A percentile compares a stretch with the other conserved stretches of the same genome.
phyloP scores from a whole-genome alignment of 257 asterid species.

The Plantago ovata region DNA sequence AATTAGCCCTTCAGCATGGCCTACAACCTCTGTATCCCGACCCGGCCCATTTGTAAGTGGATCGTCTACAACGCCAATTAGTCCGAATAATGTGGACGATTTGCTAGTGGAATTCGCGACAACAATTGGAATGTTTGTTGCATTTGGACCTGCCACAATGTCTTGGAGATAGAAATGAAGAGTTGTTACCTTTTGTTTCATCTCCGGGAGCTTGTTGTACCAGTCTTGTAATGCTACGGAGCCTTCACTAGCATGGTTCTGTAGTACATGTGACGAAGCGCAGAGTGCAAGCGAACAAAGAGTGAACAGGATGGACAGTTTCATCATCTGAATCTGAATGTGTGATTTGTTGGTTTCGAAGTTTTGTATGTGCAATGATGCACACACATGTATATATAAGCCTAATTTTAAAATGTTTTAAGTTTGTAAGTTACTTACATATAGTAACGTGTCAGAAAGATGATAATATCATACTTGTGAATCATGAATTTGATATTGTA shows the following conservation, averaged over 20 bases:
- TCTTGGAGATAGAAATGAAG: conserved; percentile 42
- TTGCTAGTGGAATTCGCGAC: conserved; percentile 23
- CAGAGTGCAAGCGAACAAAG: conserved; percentile 14
- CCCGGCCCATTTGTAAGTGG: conserved; percentile 29
- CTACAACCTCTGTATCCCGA: conserved; percentile 27
- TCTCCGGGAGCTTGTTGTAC: conserved; percentile 24
- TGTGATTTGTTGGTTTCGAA: no score
- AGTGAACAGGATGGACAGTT: background rate
- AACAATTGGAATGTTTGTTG: conserved; percentile 26
- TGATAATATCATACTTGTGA: no score
- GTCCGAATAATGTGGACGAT: conserved; percentile 29
- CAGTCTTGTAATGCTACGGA: conserved; percentile 26
- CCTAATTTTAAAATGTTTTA: no score
- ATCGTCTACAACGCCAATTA: conserved; percentile 27
- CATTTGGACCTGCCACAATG: conserved; percentile 24
- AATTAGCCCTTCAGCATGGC: conserved; percentile 45
- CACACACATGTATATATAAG: no score
- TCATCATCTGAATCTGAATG: conserved; percentile 8
- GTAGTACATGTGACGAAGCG: background rate
- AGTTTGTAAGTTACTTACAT: no score
- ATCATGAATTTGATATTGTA: no score
- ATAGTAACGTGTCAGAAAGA: no score
- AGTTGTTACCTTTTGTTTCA: conserved; percentile 24
- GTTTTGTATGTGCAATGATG: no score
- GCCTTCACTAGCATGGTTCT: background rate